These are phyloP conservation scores for Claviceps arundinis DNA, from an alignment of 2,329 filamentous ascomycete genomes.

Conservation along the genomic window DNA sequence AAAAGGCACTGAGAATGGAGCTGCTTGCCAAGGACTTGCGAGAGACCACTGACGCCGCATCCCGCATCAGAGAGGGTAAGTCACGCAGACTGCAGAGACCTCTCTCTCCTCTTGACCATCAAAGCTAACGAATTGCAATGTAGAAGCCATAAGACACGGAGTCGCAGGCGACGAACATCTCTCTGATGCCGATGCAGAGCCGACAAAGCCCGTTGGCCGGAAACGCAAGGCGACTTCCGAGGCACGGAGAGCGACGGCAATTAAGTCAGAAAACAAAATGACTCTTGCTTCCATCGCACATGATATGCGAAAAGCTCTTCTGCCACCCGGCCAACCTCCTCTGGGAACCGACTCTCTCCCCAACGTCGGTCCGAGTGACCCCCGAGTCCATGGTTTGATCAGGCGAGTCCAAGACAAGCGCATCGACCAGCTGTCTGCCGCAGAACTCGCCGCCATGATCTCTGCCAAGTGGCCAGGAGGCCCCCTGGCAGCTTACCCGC, in stretches of 20 bases:
- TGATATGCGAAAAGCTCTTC: not conserved
- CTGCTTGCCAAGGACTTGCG: not conserved
- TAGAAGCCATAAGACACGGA: not conserved
- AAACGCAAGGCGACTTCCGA: not conserved
- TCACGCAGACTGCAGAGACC: too few relatives aligned
- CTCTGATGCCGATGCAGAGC: not conserved
- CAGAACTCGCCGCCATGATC: not conserved
- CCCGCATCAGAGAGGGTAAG: not conserved
- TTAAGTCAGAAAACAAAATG: slow-evolving; percentile 1
- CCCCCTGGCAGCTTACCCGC: not conserved
- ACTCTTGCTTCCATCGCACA: slow-evolving; percentile 1
- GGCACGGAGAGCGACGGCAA: not conserved
- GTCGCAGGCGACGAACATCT: too few relatives aligned
- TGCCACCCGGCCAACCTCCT: not conserved
- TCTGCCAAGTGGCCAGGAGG: not conserved
- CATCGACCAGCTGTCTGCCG: not conserved
- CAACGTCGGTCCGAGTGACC: not conserved
- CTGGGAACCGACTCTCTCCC: slow-evolving; percentile 1
- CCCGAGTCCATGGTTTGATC: not conserved
- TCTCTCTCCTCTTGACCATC: not conserved
- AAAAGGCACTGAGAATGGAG: not conserved
- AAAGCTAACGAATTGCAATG: not conserved
- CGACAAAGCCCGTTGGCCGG: not conserved
- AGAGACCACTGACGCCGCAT: not conserved
- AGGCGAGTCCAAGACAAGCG: not conserved